Evolutionary conservation across 2,329 filamentous ascomycete genomes (phyloP).

Genomic region (Myriosclerotinia scirpicola): DNA sequence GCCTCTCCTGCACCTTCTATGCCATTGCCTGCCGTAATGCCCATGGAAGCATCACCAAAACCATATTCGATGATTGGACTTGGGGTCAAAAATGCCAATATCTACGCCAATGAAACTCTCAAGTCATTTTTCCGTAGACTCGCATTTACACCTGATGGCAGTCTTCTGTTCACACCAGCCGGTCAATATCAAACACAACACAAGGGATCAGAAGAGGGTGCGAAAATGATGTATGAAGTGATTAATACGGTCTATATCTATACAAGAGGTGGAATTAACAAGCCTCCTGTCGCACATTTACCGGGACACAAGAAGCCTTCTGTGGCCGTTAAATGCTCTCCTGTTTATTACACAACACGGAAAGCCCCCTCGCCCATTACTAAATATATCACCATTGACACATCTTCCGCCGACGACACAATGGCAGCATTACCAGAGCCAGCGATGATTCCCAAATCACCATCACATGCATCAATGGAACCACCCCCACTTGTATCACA

Average conservation of each 20-base stretch:
- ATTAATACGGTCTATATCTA: slow-evolving; percentile 99
- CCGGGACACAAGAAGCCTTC: slow-evolving; percentile 98
- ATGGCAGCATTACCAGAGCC: slow-evolving; percentile 85
- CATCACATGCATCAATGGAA: slow-evolving; percentile 69
- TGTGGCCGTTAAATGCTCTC: slow-evolving; percentile 91
- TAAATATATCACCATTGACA: slow-evolving; percentile 92
- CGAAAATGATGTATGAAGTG: slow-evolving; percentile 77
- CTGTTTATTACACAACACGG: slow-evolving; percentile 80
- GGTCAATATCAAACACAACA: slow-evolving; percentile 90
- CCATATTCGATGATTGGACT: slow-evolving; percentile 51
- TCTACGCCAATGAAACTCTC: slow-evolving; percentile 95
- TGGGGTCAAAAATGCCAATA: slow-evolving; percentile 77
- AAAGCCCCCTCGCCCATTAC: slow-evolving; percentile 69
- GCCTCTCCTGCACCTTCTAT: slow-evolving; percentile 91
- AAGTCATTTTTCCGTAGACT: slow-evolving; percentile 95
- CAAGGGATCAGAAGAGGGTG: slow-evolving; percentile 58
- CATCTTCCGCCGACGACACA: slow-evolving; percentile 79
- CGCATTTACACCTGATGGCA: slow-evolving; percentile 93
- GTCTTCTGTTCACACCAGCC: slow-evolving; percentile 87
- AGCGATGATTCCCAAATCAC: slow-evolving; percentile 55
- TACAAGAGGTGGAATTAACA: slow-evolving; percentile 92
- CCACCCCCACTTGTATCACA: slow-evolving; percentile 64
- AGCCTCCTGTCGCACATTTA: slow-evolving; percentile 89
- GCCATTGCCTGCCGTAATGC: slow-evolving; percentile 92
- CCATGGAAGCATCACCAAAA: slow-evolving; percentile 85